These are phyloP conservation scores for Aspergillus tamarii DNA, from an alignment of 2,329 filamentous ascomycete genomes.

Conservation along the genomic window DNA sequence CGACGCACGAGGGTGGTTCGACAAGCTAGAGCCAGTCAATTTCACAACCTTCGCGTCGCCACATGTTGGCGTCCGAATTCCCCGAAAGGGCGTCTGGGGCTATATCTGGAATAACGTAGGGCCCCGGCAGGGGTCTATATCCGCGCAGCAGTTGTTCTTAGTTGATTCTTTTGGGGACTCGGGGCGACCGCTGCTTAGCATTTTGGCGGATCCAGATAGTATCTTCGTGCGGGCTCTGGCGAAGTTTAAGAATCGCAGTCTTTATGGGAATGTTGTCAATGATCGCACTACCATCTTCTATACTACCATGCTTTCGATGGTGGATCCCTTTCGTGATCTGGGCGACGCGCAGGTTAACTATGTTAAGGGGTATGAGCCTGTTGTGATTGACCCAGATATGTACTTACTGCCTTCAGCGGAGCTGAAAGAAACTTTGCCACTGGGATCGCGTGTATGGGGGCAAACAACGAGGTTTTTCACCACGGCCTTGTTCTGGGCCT, in stretches of 20 bases:
- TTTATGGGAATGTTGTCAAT: conserved; percentile 88
- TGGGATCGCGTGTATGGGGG: conserved; percentile 39
- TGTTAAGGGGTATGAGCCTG: conserved; percentile 70
- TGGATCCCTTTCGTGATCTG: conserved; percentile 74
- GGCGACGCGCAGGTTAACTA: conserved; percentile 73
- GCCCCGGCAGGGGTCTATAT: conserved; percentile 77
- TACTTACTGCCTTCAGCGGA: conserved; percentile 34
- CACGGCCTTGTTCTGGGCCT: conserved; percentile 65
- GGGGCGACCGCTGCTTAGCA: conserved; percentile 74
- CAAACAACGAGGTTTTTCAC: conserved; percentile 47
- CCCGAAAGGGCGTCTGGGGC: conserved; percentile 67
- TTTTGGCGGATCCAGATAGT: conserved; percentile 80
- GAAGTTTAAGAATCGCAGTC: conserved; percentile 72
- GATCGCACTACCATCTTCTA: conserved; percentile 82
- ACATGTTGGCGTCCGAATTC: conserved; percentile 75
- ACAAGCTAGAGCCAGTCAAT: conserved; percentile 82
- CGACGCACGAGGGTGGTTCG: conserved; percentile 77
- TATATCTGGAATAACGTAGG: conserved; percentile 82
- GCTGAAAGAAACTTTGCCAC: conserved; percentile 14
- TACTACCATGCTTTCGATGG: conserved; percentile 76
- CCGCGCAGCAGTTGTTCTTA: conserved; percentile 83
- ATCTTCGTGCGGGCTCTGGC: conserved; percentile 82
- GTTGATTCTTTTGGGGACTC: conserved; percentile 86
- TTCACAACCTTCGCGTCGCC: conserved; percentile 92
- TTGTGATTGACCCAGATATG: conserved; percentile 67